Evolutionary conservation across 2,329 filamentous ascomycete species (phyloP).

Genomic region (Hypoxylon sp.): DNA sequence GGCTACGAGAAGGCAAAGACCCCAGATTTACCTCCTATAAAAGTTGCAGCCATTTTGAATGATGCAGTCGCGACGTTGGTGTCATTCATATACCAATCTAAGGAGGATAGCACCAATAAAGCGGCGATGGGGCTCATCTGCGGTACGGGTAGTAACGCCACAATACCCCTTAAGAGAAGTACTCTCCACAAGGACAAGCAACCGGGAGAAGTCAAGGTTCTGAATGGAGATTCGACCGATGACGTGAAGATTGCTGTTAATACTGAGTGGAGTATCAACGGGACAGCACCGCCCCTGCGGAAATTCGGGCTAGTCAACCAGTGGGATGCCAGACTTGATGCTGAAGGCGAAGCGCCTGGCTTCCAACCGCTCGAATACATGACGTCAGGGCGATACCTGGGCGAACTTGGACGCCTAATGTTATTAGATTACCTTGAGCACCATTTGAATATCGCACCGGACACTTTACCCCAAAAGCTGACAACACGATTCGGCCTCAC

Average conservation of each 20-base stretch:
- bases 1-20: conserved; percentile 70
- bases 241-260: conserved; percentile 82
- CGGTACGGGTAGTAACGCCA: conserved; percentile 86
- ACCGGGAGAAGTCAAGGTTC: conserved; percentile 63
- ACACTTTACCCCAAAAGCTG: conserved; percentile 69
- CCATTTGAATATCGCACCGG: conserved; percentile 57
- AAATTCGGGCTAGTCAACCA: conserved; percentile 74
- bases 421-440: conserved; percentile 74
- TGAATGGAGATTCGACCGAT: conserved; percentile 61
- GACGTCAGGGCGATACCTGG: conserved; percentile 83
- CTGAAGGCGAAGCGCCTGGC: conserved; percentile 76
- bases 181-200: conserved; percentile 75
- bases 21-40: conserved; percentile 72
- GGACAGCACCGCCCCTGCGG: conserved; percentile 76
- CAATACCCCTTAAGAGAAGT: conserved; percentile 77
- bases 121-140: conserved; percentile 86
- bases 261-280: conserved; percentile 87
- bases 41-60: conserved; percentile 83
- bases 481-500: conserved; percentile 73
- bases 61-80: conserved; percentile 85
- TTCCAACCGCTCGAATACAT: conserved; percentile 90
- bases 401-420: conserved; percentile 80
- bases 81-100: conserved; percentile 80
- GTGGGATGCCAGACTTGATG: conserved; percentile 80
- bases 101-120: conserved; percentile 71